Conservation (phyloP, 805 yeast genomes). For the Candida ponderosae region DNA sequence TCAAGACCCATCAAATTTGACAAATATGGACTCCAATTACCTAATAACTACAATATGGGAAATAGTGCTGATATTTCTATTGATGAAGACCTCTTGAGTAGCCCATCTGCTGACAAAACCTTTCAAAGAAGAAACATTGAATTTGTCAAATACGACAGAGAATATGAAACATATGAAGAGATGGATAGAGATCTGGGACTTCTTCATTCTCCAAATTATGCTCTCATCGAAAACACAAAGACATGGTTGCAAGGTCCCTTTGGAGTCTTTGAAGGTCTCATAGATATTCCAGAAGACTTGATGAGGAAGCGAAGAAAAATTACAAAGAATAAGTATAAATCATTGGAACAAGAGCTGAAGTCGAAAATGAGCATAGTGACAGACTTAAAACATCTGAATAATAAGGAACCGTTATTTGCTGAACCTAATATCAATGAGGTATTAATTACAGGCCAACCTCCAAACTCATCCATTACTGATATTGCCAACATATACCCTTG, state of each 20-base stretch:
- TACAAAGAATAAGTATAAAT: constrained; percentile 16
- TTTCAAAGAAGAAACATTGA: constrained; percentile 67
- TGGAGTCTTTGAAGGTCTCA: constrained; percentile 62
- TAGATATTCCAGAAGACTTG: constrained; percentile 10
- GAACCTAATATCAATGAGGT: too few relatives aligned
- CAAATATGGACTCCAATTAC: constrained; percentile 32
- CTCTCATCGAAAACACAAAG: constrained; percentile 29
- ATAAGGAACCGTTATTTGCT: too few relatives aligned
- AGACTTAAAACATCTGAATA: too few relatives aligned
- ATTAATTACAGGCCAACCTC: too few relatives aligned
- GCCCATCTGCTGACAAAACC: constrained; percentile 31
- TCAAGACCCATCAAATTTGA: constrained; percentile 44
- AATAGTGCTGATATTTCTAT: constrained; percentile 10
- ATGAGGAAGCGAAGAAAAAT: constrained; percentile 18
- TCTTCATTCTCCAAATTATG: constrained; percentile 42
- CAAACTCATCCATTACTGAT: too few relatives aligned
- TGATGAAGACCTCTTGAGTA: constrained; percentile 11
- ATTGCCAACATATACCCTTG: too few relatives aligned
- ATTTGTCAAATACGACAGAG: constrained; percentile 63
- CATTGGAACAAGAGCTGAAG: constrained; percentile 3
- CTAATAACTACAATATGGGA: constrained; percentile 7
- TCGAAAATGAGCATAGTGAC: not conserved
- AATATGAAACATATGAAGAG: constrained; percentile 70
- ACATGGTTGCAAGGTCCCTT: constrained; percentile 69
- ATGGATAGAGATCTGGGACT: constrained; percentile 64